Evolutionary conservation across 495 filamentous ascomycete species (phyloP), one percentile per base, ranked within the genome.

Genomic region (Aspergillus steynii): DNA sequence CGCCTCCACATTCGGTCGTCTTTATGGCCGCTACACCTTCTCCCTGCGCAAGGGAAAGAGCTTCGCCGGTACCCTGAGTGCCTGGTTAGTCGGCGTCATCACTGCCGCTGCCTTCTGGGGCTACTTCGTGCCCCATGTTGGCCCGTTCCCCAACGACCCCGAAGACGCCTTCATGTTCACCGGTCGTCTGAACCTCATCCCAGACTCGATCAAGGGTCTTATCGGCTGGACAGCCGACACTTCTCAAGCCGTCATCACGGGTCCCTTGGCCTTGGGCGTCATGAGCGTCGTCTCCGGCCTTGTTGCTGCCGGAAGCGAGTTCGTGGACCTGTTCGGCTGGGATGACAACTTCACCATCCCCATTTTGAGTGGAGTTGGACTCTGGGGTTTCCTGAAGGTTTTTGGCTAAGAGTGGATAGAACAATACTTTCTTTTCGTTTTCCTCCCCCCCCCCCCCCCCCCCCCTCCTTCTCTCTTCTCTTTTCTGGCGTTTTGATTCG

Each of bases 311-410:
- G 85, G 86, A 34, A 96, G 92, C 70, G 95, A 99, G 76, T 92
- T 94, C 31, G 81, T 96, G 56, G 92, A 98, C 77, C 65, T 96
- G 0, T 97, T 90, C 70, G 88, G 91, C 29, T 91, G 90, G 90
- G 95, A 99, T 71, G 95, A 99, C 78, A 99, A 99, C 75, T 79
- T 98, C 61, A 96, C 94, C 42, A 99, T 99, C 73, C 95, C 95
- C 12, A 86, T 96, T 46, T 76, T 99, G 54, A 96, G 91, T 71
- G 92, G 92, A 14, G 70, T 96, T 15, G 94, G 95, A 8, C 86
- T 99, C 53, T 96, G 90, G 90, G 91, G 90, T 0, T 96, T 99
- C 72, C 78, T 98, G 70, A 97, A 93, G 79, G 70, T 93, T 48
- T 97, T 98, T 82, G 90, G 91, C 31, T 79, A 63, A 72, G 51